phyloP scores from a whole-genome alignment of 1,139 yeast species.

The Saccharomyces hybrid region DNA sequence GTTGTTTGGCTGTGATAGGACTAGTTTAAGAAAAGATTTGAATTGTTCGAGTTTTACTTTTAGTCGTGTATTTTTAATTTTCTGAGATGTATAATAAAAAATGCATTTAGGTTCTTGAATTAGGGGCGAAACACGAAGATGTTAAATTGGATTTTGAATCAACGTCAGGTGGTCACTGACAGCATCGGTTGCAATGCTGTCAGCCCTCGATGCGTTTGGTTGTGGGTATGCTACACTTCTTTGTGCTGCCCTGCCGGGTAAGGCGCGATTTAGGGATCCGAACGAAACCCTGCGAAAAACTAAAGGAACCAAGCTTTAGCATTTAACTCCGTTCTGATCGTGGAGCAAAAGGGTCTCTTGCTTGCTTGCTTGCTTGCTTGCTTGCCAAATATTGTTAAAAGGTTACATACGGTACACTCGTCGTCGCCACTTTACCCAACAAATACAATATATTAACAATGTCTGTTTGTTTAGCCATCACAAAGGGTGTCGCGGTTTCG shows the following conservation, averaged over 20 bases:
- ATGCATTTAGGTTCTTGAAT: too few relatives aligned
- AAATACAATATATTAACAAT: slow-evolving; percentile 6
- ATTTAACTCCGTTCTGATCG: background rate
- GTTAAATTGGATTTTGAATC: background rate
- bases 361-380: background rate
- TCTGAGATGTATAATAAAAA: too few relatives aligned
- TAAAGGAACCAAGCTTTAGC: background rate
- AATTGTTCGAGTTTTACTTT: too few relatives aligned
- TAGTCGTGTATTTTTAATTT: too few relatives aligned
- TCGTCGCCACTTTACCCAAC: background rate
- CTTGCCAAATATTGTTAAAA: background rate
- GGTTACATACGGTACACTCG: background rate
- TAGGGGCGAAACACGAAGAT: background rate
- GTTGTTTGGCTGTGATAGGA: too few relatives aligned
- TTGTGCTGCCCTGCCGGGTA: background rate
- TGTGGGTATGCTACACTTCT: background rate
- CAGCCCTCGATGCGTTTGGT: background rate
- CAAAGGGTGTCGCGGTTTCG: slow-evolving; percentile 58
- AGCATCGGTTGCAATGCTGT: background rate
- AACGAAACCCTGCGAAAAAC: background rate
- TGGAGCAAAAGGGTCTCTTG: background rate
- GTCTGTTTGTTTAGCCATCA: slow-evolving; percentile 30
- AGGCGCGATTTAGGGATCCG: background rate
- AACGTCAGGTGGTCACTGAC: background rate
- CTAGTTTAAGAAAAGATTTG: too few relatives aligned